phyloP scores from a whole-genome alignment of 2,329 filamentous ascomycete genomes.

The Volutella citrinella region DNA sequence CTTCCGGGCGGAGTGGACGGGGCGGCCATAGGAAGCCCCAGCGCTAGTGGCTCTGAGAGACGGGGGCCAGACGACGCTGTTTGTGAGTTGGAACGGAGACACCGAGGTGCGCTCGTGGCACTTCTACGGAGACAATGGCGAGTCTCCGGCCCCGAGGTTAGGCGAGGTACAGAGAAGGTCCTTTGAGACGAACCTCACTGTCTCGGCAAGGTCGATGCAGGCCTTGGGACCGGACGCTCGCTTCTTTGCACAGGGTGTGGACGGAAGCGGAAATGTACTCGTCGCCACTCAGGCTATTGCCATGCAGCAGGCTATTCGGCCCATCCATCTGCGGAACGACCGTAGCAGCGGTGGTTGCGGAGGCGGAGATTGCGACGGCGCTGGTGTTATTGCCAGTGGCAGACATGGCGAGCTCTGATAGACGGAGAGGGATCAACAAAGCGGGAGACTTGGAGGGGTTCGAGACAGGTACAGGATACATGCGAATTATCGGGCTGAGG shows the following conservation, averaged over 20 bases:
- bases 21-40: slow-evolving; percentile 33
- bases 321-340: too few relatives aligned
- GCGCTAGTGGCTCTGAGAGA: slow-evolving; percentile 16
- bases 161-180: slow-evolving; percentile 5
- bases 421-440: too few relatives aligned
- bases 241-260: slow-evolving; percentile 10
- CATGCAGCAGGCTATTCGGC: slow-evolving; percentile 6
- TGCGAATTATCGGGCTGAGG: too few relatives aligned
- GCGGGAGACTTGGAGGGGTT: too few relatives aligned
- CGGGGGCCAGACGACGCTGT: slow-evolving; percentile 4
- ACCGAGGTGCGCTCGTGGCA: slow-evolving; percentile 11
- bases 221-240: slow-evolving; percentile 1
- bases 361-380: too few relatives aligned
- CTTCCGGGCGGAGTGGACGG: slow-evolving; percentile 53
- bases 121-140: slow-evolving; percentile 11
- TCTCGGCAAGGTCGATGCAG: background rate
- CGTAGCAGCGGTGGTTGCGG: too few relatives aligned
- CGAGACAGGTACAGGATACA: too few relatives aligned
- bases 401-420: too few relatives aligned
- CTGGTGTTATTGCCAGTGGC: too few relatives aligned
- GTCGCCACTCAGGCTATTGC: slow-evolving; percentile 2
- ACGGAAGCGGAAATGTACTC: slow-evolving; percentile 7
- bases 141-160: slow-evolving; percentile 3
- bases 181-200: slow-evolving; percentile 10
- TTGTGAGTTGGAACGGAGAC: slow-evolving; percentile 16